Evolutionary conservation across 2,329 filamentous ascomycete species (phyloP), one percentile per base, ranked within the genome.

Genomic region (Fusarium fujikuroi): DNA sequence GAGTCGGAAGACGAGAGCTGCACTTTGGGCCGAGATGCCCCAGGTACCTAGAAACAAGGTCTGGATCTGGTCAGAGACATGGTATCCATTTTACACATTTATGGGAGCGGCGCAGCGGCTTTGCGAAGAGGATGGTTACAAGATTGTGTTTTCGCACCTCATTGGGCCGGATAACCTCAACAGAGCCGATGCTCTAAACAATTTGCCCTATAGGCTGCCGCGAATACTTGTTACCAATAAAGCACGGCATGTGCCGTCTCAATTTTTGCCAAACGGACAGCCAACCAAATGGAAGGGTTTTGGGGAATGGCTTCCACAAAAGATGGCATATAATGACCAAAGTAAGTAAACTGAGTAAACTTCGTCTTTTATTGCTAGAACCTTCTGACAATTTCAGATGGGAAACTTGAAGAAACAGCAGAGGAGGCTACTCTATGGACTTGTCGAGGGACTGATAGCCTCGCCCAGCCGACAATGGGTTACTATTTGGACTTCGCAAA

Each of bases 11-110:
- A 23, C 15, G 7, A 58, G 54, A 30, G 54, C 54, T 30, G 30
- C 23, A 8, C 40, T 58, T 3, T 58, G 54, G 42, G 42, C 32
- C 0, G 40, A 36, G 19, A 46, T 58, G 7, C 32, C 54, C 0
- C 30, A 46, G 9, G 54, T 58, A 3, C 54, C 54, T 4, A 58
- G 46, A n/a, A n/a, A 37, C 6, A 58, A 46, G n/a, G 30, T 58
- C 3, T 58, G 54, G 54, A 36, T 58, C 37, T 58, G 54, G 42
- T 58, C 54, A 37, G 42, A 58, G 32, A 58, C 54, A 18, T 58
- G 54, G 54, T 58, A 58, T n/a, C 42, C 54, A 12, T 46, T 58
- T n/a, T 19, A 37, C n/a, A 32, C 54, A 1, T 58, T 58, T 21
- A 58, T 34, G 30, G n/a, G 46, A 58, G 42, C 54, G 32, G 54